Conservation (phyloP, 352 stramenopile species). For the Phytophthora pseudosyringae region DNA sequence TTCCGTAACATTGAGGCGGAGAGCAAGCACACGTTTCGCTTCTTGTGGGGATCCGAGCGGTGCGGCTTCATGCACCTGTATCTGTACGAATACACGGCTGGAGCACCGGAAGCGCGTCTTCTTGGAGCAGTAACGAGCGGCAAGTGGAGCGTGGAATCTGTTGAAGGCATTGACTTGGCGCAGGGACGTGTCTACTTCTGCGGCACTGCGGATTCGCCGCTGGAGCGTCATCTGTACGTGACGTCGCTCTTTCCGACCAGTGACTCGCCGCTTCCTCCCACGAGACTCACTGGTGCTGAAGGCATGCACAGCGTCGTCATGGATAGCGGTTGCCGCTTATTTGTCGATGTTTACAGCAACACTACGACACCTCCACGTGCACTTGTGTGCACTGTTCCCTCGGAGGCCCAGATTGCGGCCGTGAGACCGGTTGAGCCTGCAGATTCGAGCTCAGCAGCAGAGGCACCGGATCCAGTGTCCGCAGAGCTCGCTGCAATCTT, state of each 20-base stretch:
- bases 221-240: conserved; percentile 94
- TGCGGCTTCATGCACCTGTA: conserved; percentile 96
- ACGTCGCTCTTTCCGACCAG: conserved; percentile 60
- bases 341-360: conserved; percentile 88
- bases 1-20: conserved; percentile 87
- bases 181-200: conserved; percentile 90
- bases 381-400: conserved; percentile 57
- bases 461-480: conserved; percentile 5
- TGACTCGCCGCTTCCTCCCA: conserved; percentile 48
- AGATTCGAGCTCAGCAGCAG: conserved; percentile 19
- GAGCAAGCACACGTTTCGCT: conserved; percentile 90
- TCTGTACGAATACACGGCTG: conserved; percentile 91
- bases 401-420: conserved; percentile 43
- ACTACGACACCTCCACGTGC: conserved; percentile 69
- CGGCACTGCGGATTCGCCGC: conserved; percentile 83
- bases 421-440: conserved; percentile 25
- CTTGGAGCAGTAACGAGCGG: conserved; percentile 72
- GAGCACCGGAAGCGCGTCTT: conserved; percentile 42
- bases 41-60: conserved; percentile 95
- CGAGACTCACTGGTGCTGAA: conserved; percentile 76
- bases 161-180: conserved; percentile 81
- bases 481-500: conserved; percentile 40
- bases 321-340: conserved; percentile 81
- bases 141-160: conserved; percentile 80
- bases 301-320: conserved; percentile 93